Conservation (phyloP, 495 filamentous ascomycete species). For the Trichoderma reesei region DNA sequence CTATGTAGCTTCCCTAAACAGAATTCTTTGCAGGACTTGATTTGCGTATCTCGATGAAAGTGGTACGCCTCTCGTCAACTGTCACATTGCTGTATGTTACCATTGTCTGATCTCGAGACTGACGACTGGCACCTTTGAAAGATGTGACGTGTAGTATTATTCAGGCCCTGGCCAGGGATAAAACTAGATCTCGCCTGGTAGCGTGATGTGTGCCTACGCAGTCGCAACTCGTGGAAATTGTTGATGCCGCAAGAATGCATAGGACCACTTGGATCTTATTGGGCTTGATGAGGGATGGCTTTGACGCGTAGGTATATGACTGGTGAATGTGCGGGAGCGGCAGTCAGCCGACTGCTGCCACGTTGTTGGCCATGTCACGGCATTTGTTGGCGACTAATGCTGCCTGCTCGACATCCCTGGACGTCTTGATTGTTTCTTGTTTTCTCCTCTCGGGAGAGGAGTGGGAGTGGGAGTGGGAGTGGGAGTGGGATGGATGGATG, state of each 20-base stretch:
- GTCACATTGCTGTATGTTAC: neutral
- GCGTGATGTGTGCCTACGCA: too few relatives aligned
- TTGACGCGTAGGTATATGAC: neutral
- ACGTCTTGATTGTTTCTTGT: too few relatives aligned
- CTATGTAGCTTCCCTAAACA: neutral
- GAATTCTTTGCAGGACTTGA: neutral
- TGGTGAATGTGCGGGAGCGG: neutral
- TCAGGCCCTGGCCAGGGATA: neutral
- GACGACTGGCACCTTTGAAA: neutral
- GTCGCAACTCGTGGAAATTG: too few relatives aligned
- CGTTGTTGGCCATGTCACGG: neutral
- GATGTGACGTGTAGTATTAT: neutral
- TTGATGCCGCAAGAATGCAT: too few relatives aligned
- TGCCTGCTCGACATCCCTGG: too few relatives aligned
- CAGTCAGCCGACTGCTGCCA: slow-evolving; percentile 3
- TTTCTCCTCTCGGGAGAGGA: too few relatives aligned
- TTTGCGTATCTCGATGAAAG: neutral
- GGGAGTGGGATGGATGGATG: too few relatives aligned
- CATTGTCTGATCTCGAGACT: neutral
- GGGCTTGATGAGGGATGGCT: neutral
- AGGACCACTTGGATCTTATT: neutral
- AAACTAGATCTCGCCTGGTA: too few relatives aligned
- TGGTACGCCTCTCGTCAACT: neutral
- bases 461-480: too few relatives aligned
- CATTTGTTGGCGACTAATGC: too few relatives aligned